Percentiles rank a stretch among this genome's conserved stretches.
Evolutionary conservation across 306 rosid genomes (phyloP).

Genomic region (Fragaria nilgerrensis): DNA sequence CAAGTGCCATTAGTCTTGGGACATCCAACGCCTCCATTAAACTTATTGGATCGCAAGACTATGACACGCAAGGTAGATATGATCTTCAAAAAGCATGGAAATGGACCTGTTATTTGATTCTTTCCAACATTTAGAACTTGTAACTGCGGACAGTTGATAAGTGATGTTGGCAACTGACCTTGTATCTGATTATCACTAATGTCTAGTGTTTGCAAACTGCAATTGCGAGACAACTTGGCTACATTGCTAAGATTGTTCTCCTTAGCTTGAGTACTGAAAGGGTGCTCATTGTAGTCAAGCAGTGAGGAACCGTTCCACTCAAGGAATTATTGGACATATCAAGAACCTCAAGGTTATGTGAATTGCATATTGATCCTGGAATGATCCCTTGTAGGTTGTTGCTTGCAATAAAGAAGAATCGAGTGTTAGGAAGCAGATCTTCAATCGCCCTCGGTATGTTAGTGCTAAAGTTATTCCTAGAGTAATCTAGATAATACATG

Average conservation of each 20-base stretch:
- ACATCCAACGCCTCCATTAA: conserved; percentile 38
- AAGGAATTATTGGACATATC: conserved; percentile 27
- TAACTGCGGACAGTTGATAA: conserved; percentile 17
- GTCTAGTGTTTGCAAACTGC: conserved; percentile 24
- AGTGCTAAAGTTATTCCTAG: conserved; percentile 27
- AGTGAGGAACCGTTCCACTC: conserved; percentile 19
- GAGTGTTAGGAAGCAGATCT: neutral
- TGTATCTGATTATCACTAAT: conserved; percentile 21
- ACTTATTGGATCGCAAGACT: conserved; percentile 35
- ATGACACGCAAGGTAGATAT: conserved; percentile 37
- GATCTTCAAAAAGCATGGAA: conserved; percentile 29
- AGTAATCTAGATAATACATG: conserved; percentile 21
- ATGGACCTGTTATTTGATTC: conserved; percentile 16
- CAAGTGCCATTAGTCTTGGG: conserved; percentile 14
- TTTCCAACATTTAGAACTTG: conserved; percentile 41
- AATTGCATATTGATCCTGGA: conserved; percentile 32
- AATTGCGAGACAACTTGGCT: neutral
- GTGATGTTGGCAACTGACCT: conserved; percentile 34
- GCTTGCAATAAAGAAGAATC: conserved; percentile 18
- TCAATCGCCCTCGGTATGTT: neutral
- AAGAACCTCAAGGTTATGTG: conserved; percentile 16
- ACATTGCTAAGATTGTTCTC: neutral
- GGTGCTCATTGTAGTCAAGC: conserved; percentile 5
- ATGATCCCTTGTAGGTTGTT: conserved; percentile 20
- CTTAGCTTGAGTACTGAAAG: conserved; percentile 21